Percentiles rank a stretch among this genome's conserved stretches.
These are phyloP conservation scores for Fusarium hostae DNA, from an alignment of 2,329 filamentous ascomycete genomes.

Conservation along the genomic window DNA sequence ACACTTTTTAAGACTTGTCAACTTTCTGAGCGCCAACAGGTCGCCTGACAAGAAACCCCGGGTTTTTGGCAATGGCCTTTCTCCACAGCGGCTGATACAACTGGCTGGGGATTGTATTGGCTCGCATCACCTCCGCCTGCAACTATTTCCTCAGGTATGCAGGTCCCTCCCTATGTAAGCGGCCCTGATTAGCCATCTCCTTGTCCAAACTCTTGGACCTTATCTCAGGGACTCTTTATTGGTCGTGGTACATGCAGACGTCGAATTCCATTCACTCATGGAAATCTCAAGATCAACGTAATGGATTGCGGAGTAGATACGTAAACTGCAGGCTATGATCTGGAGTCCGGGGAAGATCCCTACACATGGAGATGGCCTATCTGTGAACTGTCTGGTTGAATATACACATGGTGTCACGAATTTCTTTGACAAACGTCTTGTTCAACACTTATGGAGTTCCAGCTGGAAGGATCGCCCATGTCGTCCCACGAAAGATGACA, in stretches of 20 bases:
- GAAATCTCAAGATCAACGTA: conserved; percentile 34
- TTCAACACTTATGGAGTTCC: not conserved
- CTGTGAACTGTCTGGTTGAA: not conserved
- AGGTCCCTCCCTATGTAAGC: conserved; percentile 29
- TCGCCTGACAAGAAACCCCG: conserved; percentile 36
- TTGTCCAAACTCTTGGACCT: conserved; percentile 14
- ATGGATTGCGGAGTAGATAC: conserved; percentile 29
- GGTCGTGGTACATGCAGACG: conserved; percentile 8
- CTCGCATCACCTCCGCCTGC: conserved; percentile 35
- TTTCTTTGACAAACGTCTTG: conserved; percentile 3
- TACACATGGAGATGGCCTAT: not conserved
- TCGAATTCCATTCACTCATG: conserved; percentile 28
- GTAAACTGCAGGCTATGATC: not conserved
- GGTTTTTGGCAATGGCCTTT: conserved; percentile 32
- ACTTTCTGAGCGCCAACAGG: conserved; percentile 25
- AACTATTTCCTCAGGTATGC: conserved; percentile 25
- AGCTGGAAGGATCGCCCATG: conserved; percentile 8
- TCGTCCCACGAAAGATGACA: conserved; percentile 3
- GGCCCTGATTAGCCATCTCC: conserved; percentile 29
- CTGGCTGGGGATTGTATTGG: conserved; percentile 29
- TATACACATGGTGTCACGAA: conserved; percentile 9
- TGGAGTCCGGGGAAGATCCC: conserved; percentile 19
- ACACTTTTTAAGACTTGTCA: conserved; percentile 7
- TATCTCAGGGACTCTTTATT: conserved; percentile 34
- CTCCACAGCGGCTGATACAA: conserved; percentile 44